Conservation (phyloP, 139 green algal species). For the Microglena sp. region DNA sequence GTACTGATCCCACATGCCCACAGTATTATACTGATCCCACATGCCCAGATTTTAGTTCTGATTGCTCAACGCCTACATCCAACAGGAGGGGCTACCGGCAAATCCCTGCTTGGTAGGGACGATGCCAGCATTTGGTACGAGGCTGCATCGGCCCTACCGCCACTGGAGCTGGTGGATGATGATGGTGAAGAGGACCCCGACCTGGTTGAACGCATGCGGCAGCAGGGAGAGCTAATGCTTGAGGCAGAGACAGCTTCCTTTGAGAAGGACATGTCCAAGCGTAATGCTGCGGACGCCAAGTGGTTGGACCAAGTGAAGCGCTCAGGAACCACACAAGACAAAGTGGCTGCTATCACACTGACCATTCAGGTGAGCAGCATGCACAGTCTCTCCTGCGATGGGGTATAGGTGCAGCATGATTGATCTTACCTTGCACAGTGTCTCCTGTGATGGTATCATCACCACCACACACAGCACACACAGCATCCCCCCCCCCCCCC, state of each 20-base stretch:
- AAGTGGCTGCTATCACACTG: conserved; percentile 79
- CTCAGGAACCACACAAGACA: conserved; percentile 62
- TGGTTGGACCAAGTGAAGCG: conserved; percentile 69
- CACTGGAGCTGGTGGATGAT: conserved; percentile 4
- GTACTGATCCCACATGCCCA: not conserved
- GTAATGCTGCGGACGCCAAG: conserved; percentile 42
- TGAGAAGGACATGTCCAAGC: conserved; percentile 35
- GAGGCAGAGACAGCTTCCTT: conserved; percentile 46
- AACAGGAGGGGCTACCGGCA: conserved; percentile 24
- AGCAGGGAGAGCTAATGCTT: conserved; percentile 30
- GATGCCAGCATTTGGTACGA: conserved; percentile 59
- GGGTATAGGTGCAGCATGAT: no score
- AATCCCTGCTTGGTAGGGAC: conserved; percentile 42
- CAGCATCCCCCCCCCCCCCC: no score
- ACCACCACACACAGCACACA: no score
- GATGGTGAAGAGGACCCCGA: conserved; percentile 17
- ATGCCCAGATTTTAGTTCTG: not conserved
- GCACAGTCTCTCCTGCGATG: no score
- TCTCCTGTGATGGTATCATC: no score
- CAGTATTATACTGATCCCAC: not conserved
- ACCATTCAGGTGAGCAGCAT: conserved; percentile 51
- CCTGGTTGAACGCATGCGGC: conserved; percentile 10
- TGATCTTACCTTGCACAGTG: no score
- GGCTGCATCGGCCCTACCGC: conserved; percentile 31
- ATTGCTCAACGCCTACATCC: conserved; percentile 14